Percentiles rank a stretch among this genome's conserved stretches.
Conservation (phyloP, 495 filamentous ascomycete genomes). For the Hypoxylon trugodes region DNA sequence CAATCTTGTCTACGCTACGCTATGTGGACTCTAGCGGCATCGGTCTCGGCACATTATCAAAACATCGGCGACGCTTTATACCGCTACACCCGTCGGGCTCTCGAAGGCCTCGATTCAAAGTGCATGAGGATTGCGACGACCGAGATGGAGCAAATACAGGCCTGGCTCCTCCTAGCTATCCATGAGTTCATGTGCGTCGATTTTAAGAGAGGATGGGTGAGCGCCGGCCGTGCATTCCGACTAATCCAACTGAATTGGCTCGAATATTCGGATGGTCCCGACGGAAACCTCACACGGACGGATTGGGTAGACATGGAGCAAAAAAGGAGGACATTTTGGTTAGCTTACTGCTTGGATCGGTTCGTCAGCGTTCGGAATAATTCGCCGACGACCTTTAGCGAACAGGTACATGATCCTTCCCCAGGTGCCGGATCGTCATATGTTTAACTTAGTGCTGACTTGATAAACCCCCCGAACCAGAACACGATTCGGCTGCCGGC, state of each 20-base stretch:
- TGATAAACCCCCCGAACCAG: conserved; percentile 37
- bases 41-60: conserved; percentile 62
- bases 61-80: conserved; percentile 57
- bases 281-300: conserved; percentile 18
- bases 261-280: conserved; percentile 44
- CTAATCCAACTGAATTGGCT: conserved; percentile 57
- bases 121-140: conserved; percentile 20
- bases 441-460: conserved; percentile 19
- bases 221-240: conserved; percentile 56
- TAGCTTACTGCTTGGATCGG: conserved; percentile 58
- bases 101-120: conserved; percentile 49
- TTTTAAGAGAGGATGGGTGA: conserved; percentile 56
- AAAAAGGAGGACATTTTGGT: conserved; percentile 58
- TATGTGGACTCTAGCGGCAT: conserved; percentile 65
- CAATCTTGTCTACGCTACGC: conserved; percentile 56
- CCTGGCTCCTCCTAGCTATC: conserved; percentile 62
- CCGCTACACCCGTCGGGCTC: conserved; percentile 55
- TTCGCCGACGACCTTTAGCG: conserved; percentile 59
- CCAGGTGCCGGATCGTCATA: neutral
- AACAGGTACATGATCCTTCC: conserved; percentile 44
- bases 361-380: conserved; percentile 58
- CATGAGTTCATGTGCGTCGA: conserved; percentile 61
- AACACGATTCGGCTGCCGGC: conserved; percentile 56
- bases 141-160: conserved; percentile 59
- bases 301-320: conserved; percentile 55